phyloP scores from a whole-genome alignment of 371 early-diverging fungal genomes.

The Mortierella sp. region DNA sequence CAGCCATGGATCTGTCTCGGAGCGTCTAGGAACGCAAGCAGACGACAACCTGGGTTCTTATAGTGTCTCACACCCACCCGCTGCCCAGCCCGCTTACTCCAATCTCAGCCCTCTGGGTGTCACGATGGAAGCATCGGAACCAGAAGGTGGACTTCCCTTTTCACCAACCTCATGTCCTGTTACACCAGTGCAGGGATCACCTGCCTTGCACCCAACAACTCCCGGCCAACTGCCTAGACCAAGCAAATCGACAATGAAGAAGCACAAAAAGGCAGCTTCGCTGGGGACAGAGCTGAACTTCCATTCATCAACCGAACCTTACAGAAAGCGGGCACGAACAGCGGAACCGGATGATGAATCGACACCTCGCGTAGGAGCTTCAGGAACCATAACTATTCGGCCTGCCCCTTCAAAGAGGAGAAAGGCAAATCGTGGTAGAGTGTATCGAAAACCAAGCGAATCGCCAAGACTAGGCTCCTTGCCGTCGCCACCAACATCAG shows the following conservation, averaged over 20 bases:
- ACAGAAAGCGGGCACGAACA: conserved; percentile 1
- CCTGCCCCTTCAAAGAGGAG: conserved; percentile 21
- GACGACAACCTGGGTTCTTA: conserved; percentile 1
- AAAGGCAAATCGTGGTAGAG: conserved; percentile 18
- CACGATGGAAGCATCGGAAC: conserved; percentile 21
- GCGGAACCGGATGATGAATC: conserved; percentile 5
- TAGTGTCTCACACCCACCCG: no score
- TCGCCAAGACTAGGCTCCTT: conserved; percentile 16
- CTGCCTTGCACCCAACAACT: conserved; percentile 4
- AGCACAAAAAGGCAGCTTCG: no score
- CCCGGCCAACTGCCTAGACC: neutral
- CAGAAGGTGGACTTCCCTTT: conserved; percentile 14
- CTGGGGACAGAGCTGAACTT: conserved; percentile 22
- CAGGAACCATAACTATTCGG: conserved; percentile 7
- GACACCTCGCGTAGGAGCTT: no score
- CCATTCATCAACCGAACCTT: conserved; percentile 6
- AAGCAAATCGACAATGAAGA: conserved; percentile 5
- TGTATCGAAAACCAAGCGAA: neutral
- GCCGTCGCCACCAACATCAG: conserved; percentile 42
- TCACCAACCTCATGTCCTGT: conserved; percentile 34
- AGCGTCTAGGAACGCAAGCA: conserved; percentile 1
- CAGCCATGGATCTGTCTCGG: neutral
- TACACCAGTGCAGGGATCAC: conserved; percentile 36
- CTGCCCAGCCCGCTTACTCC: no score
- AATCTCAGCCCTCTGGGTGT: no score